Conservation (phyloP, 2,329 filamentous ascomycete genomes). For the Epichloe gansuensis region DNA sequence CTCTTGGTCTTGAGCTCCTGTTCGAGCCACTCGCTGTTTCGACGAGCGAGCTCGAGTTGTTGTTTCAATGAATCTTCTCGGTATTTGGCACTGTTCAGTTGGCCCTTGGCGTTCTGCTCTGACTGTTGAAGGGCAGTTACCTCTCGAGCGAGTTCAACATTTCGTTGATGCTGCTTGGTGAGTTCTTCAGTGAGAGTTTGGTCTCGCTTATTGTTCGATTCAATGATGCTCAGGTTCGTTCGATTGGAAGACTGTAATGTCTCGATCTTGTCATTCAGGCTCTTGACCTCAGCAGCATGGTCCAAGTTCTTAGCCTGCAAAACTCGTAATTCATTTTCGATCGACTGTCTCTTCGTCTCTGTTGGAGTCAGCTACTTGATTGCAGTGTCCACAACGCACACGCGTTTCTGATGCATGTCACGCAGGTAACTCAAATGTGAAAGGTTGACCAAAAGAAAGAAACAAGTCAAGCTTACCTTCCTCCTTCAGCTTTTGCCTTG, state of each 20-base stretch:
- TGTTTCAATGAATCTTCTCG: constrained; percentile 82
- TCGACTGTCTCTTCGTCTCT: constrained; percentile 64
- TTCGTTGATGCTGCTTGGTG: constrained; percentile 78
- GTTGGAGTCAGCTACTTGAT: constrained; percentile 3
- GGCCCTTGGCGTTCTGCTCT: constrained; percentile 69
- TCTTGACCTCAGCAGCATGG: constrained; percentile 62
- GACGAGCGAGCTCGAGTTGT: constrained; percentile 77
- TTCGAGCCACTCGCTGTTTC: constrained; percentile 89
- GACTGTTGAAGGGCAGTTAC: constrained; percentile 71
- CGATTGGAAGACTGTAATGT: constrained; percentile 86
- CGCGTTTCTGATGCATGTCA: background rate
- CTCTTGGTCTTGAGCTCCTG: constrained; percentile 83
- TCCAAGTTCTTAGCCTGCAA: constrained; percentile 65
- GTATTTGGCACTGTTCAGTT: constrained; percentile 73
- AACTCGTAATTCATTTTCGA: constrained; percentile 72
- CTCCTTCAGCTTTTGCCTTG: constrained; percentile 68
- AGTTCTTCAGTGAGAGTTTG: constrained; percentile 79
- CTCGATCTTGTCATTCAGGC: constrained; percentile 69
- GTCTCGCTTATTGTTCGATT: constrained; percentile 79
- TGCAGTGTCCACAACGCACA: background rate
- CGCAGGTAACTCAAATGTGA: background rate
- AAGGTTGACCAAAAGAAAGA: constrained; percentile 9
- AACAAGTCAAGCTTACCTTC: constrained; percentile 48
- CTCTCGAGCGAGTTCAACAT: constrained; percentile 71
- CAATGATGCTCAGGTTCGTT: constrained; percentile 77